These are phyloP conservation scores for Adenanthera pavonina DNA, from an alignment of 306 rosid genomes.

Conservation along the genomic window DNA sequence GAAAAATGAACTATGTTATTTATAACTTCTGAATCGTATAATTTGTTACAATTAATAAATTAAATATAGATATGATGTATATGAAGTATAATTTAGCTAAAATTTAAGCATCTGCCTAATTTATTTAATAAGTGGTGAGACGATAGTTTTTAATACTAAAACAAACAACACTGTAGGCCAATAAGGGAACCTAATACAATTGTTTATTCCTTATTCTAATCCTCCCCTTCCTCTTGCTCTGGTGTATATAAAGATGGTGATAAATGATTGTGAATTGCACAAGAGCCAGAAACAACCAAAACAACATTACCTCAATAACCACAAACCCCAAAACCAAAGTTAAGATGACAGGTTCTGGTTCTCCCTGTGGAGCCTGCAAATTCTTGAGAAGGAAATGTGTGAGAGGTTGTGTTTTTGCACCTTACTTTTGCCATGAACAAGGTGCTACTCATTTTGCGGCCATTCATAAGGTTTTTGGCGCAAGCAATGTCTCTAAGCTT, in stretches of 20 bases:
- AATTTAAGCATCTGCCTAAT: neutral
- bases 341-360: constrained; percentile 77
- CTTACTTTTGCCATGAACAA: constrained; percentile 91
- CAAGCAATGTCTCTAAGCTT: constrained; percentile 95
- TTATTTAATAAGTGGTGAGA: constrained; percentile 36
- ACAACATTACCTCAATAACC: constrained; percentile 9
- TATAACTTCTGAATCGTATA: no score
- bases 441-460: constrained; percentile 94
- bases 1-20: no score
- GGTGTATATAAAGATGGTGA: constrained; percentile 66
- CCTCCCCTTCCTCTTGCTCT: constrained; percentile 49
- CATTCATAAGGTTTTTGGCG: constrained; percentile 95
- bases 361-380: constrained; percentile 99
- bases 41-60: no score
- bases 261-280: constrained; percentile 54
- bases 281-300: constrained; percentile 39
- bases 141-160: constrained; percentile 49
- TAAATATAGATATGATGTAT: no score
- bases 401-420: constrained; percentile 93
- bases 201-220: constrained; percentile 56
- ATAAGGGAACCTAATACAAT: constrained; percentile 67
- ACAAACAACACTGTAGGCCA: constrained; percentile 66
- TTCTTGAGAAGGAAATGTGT: constrained; percentile 96
- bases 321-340: neutral
- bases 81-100: neutral